Evolutionary conservation across 2,329 filamentous ascomycete species (phyloP).

Genomic region (Phialophora macrospora): DNA sequence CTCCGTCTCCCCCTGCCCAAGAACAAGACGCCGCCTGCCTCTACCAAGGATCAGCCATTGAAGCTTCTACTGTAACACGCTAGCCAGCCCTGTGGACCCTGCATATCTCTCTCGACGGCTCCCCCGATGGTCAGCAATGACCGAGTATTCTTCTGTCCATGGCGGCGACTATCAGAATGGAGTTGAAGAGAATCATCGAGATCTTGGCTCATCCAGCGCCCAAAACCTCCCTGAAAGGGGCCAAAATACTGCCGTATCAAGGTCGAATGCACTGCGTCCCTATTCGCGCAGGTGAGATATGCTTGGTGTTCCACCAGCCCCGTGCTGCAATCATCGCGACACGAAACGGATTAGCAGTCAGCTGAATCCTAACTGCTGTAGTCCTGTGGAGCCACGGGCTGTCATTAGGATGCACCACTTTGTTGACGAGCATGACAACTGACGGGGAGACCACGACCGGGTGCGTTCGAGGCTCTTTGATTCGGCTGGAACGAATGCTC

Average conservation of each 20-base stretch:
- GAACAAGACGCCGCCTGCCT: neutral
- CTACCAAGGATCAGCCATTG: neutral
- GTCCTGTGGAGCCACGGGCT: neutral
- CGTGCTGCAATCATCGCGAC: neutral
- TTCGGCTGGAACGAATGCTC: neutral
- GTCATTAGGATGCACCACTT: neutral
- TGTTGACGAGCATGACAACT: neutral
- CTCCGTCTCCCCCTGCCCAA: neutral
- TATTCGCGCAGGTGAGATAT: neutral
- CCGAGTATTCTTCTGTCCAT: too few species aligned
- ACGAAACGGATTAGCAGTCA: neutral
- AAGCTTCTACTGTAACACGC: neutral
- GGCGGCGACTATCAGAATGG: neutral
- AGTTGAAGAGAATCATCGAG: neutral
- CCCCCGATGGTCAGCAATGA: neutral
- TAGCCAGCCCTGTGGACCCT: constrained; percentile 4
- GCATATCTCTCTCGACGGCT: neutral
- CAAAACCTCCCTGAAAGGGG: neutral
- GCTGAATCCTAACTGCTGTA: neutral
- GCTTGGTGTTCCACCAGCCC: neutral
- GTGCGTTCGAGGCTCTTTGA: neutral
- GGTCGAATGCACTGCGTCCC: neutral
- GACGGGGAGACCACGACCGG: too few species aligned
- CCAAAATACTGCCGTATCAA: neutral
- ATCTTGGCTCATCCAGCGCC: neutral